These are phyloP conservation scores for Ramicandelaber brevisporus DNA, from an alignment of 192 early-diverging fungal species.

Conservation along the genomic window DNA sequence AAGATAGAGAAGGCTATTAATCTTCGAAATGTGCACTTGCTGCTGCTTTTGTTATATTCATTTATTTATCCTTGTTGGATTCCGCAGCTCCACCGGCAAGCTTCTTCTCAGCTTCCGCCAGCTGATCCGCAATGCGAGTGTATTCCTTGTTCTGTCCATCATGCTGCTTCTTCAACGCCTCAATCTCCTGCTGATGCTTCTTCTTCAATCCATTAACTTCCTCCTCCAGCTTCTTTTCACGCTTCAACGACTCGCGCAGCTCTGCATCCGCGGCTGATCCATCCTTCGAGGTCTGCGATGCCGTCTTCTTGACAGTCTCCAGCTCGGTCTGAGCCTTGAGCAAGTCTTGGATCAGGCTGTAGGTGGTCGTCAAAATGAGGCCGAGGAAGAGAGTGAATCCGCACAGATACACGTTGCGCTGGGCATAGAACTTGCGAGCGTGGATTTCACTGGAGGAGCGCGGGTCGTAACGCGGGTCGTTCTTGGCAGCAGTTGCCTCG, in stretches of 20 bases:
- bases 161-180: slow-evolving; percentile 20
- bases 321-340: slow-evolving; percentile 5
- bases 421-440: slow-evolving; percentile 21
- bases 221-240: slow-evolving; percentile 3
- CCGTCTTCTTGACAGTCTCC: not conserved
- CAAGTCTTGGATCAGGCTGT: slow-evolving; percentile 14
- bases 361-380: slow-evolving; percentile 15
- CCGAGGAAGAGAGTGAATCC: slow-evolving; percentile 26
- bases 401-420: slow-evolving; percentile 24
- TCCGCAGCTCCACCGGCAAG: slow-evolving; percentile 7
- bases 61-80: slow-evolving; percentile 18
- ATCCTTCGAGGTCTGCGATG: not conserved
- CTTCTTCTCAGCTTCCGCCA: slow-evolving; percentile 10
- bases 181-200: slow-evolving; percentile 14
- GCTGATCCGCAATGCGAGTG: slow-evolving; percentile 18
- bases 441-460: slow-evolving; percentile 18
- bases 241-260: slow-evolving; percentile 1
- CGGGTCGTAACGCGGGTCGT: too few relatives aligned
- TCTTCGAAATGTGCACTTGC: too few relatives aligned
- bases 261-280: slow-evolving; percentile 5
- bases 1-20: too few relatives aligned
- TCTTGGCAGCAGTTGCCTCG: slow-evolving; percentile 5
- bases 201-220: slow-evolving; percentile 9
- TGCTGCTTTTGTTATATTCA: too few relatives aligned
- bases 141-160: slow-evolving; percentile 18